Percentiles rank a stretch among this genome's conserved stretches.
Conservation (phyloP, 495 filamentous ascomycete species). For the Hyaloscypha hepaticicola region DNA sequence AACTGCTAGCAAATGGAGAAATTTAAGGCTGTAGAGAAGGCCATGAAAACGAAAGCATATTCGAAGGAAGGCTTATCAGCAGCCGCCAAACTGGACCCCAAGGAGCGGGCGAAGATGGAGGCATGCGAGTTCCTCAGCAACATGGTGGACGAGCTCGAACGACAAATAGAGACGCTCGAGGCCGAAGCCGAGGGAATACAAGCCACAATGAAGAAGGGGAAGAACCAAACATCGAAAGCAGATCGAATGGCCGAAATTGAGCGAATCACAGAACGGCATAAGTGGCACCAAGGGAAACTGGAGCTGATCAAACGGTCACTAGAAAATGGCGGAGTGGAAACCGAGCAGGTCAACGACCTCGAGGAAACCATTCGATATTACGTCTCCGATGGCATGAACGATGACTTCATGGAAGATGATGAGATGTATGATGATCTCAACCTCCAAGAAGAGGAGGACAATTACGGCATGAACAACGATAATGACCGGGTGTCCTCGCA, state of each 20-base stretch:
- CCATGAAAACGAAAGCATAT: constrained; percentile 99
- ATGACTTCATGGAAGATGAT: constrained; percentile 90
- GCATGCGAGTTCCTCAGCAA: constrained; percentile 76
- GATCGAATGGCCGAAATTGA: constrained; percentile 87
- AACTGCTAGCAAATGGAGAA: constrained; percentile 94
- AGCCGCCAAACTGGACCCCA: constrained; percentile 89
- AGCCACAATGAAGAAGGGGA: constrained; percentile 89
- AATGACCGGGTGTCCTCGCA: constrained; percentile 90
- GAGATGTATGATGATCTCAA: constrained; percentile 90
- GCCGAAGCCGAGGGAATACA: constrained; percentile 86
- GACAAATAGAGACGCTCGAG: constrained; percentile 88
- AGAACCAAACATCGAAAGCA: constrained; percentile 76
- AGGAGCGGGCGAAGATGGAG: constrained; percentile 89
- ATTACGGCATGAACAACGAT: constrained; percentile 78
- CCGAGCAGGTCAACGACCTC: constrained; percentile 76
- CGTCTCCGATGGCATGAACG: constrained; percentile 82
- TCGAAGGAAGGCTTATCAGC: constrained; percentile 95
- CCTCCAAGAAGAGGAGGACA: constrained; percentile 83
- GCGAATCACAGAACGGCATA: constrained; percentile 82
- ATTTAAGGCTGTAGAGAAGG: constrained; percentile 99
- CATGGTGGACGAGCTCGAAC: constrained; percentile 91
- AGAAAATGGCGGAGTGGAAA: constrained; percentile 88
- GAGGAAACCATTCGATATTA: constrained; percentile 95
- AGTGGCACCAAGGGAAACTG: constrained; percentile 91
- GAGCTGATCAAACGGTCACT: constrained; percentile 87